These are phyloP conservation scores for Emergomyces africanus DNA, from an alignment of 2,329 filamentous ascomycete genomes.

Conservation along the genomic window DNA sequence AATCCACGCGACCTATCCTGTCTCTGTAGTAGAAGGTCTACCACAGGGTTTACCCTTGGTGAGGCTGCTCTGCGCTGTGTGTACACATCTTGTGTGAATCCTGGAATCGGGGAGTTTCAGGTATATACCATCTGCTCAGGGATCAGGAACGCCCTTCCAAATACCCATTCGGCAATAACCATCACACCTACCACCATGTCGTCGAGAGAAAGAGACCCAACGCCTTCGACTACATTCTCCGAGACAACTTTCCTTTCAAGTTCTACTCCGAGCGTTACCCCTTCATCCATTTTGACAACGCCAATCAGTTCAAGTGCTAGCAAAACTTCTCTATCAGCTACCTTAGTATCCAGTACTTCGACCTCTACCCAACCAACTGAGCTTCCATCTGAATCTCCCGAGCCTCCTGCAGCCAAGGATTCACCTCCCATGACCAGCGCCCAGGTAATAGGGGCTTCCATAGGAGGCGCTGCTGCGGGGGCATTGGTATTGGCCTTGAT, in stretches of 20 bases:
- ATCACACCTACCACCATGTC: slow-evolving; percentile 2
- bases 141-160: slow-evolving; percentile 38
- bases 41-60: slow-evolving; percentile 54
- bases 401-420: not conserved
- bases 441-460: slow-evolving; percentile 21
- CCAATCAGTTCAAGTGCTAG: not conserved
- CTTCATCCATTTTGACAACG: not conserved
- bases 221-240: slow-evolving; percentile 8
- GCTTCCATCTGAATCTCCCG: not conserved
- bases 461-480: slow-evolving; percentile 23
- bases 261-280: not conserved
- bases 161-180: slow-evolving; percentile 39
- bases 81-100: slow-evolving; percentile 41
- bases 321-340: not conserved
- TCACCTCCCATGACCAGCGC: not conserved
- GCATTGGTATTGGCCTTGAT: slow-evolving; percentile 22
- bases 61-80: slow-evolving; percentile 59
- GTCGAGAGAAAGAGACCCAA: not conserved
- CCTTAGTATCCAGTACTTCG: not conserved
- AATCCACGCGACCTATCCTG: slow-evolving; percentile 44
- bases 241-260: not conserved
- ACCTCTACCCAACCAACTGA: not conserved
- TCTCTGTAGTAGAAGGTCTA: slow-evolving; percentile 49
- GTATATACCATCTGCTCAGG: slow-evolving; percentile 46
- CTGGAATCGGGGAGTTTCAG: slow-evolving; percentile 32